Conservation (phyloP, 2,329 filamentous ascomycete species). For the Cytospora leucostoma region DNA sequence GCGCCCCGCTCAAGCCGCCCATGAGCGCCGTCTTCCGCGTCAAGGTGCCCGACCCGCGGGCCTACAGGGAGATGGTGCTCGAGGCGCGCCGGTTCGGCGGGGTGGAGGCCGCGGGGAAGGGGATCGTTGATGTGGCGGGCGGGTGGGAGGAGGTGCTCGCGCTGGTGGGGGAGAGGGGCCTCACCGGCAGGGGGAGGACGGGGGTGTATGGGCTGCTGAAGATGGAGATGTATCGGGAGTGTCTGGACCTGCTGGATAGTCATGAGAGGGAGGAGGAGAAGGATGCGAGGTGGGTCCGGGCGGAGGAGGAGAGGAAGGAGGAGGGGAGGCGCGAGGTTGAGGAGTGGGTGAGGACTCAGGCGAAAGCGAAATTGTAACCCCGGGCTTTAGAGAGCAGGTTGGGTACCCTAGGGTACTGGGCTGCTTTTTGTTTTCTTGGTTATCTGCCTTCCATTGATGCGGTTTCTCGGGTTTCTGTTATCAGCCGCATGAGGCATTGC, state of each 20-base stretch:
- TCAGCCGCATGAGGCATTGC: too few species aligned
- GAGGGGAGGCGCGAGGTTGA: constrained; percentile 49
- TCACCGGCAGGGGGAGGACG: constrained; percentile 63
- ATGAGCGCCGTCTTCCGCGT: constrained; percentile 75
- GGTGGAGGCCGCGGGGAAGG: constrained; percentile 62
- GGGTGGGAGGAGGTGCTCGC: constrained; percentile 63
- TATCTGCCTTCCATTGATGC: too few species aligned
- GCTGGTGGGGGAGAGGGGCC: constrained; percentile 59
- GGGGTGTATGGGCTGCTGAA: constrained; percentile 73
- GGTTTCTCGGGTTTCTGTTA: too few species aligned
- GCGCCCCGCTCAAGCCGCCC: constrained; percentile 70
- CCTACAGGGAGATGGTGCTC: constrained; percentile 67
- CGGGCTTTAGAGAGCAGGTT: neutral
- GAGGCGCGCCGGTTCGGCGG: constrained; percentile 70
- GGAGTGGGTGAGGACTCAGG: constrained; percentile 48
- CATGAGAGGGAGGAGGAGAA: constrained; percentile 53
- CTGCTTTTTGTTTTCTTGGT: too few species aligned
- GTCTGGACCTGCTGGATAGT: constrained; percentile 57
- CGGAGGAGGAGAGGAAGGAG: constrained; percentile 45
- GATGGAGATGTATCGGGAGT: constrained; percentile 72
- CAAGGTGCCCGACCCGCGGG: constrained; percentile 58
- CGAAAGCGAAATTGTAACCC: constrained; percentile 44
- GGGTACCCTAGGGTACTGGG: neutral
- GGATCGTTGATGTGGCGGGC: constrained; percentile 69
- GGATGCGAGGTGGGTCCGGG: constrained; percentile 44